Evolutionary conservation across 2,329 filamentous ascomycete species (phyloP).

Genomic region (Ophiostoma novo-ulmi): DNA sequence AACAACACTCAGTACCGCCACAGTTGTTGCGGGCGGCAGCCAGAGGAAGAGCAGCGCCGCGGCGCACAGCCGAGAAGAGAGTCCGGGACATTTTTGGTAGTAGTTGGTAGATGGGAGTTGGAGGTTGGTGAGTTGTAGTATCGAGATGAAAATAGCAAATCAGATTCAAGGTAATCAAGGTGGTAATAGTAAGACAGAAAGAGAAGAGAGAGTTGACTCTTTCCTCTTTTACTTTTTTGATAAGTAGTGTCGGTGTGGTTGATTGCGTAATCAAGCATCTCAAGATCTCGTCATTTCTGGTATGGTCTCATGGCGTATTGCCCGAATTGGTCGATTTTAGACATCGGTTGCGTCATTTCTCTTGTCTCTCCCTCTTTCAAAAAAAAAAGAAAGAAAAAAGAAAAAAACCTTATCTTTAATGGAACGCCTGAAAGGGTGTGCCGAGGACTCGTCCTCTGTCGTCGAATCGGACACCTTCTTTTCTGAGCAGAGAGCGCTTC

Average conservation of each 20-base stretch:
- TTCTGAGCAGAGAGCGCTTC: constrained; percentile 56
- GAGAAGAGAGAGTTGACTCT: neutral
- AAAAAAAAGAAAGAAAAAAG: constrained; percentile 24
- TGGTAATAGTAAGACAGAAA: neutral
- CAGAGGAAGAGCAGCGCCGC: neutral
- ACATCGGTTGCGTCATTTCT: neutral
- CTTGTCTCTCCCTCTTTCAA: neutral
- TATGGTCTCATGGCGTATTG: neutral
- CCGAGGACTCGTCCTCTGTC: constrained; percentile 55
- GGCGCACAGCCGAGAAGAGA: constrained; percentile 5
- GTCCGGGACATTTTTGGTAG: neutral
- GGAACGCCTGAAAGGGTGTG: constrained; percentile 46
- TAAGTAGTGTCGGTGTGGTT: neutral
- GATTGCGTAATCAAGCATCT: neutral
- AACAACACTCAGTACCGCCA: constrained; percentile 15
- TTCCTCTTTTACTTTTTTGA: neutral
- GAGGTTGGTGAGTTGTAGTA: neutral
- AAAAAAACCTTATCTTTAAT: constrained; percentile 23
- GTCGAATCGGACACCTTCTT: constrained; percentile 62
- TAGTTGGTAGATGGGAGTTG: neutral
- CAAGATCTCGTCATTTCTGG: neutral
- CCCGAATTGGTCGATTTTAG: neutral
- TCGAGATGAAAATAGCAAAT: neutral
- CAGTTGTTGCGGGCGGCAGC: constrained; percentile 14
- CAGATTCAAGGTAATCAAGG: neutral